phyloP scores from a whole-genome alignment of 345 rosid species.

The Hypericum androsaemum region DNA sequence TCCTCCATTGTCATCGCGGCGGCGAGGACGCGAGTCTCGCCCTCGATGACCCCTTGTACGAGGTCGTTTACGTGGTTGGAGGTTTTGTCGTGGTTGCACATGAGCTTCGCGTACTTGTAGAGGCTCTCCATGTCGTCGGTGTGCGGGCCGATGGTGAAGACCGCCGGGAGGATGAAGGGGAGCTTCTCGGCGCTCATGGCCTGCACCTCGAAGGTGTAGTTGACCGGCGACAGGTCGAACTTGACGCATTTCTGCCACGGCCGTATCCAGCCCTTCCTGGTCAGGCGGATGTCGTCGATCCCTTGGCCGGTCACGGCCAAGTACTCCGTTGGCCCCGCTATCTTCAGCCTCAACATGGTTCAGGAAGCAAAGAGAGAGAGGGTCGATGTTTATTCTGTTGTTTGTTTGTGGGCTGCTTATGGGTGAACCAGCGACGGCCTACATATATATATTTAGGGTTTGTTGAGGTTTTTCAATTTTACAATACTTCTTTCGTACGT shows the following conservation, averaged over 20 bases:
- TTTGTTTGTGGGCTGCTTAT: too few species aligned
- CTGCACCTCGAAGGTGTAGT: too few species aligned
- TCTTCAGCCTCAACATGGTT: too few species aligned
- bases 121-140: background rate
- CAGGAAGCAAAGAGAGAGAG: too few species aligned
- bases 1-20: conserved; percentile 20
- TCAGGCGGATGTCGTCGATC: conserved; percentile 7
- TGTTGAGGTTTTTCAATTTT: too few species aligned
- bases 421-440: too few species aligned
- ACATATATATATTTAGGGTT: too few species aligned
- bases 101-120: background rate
- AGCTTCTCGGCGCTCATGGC: conserved; percentile 15
- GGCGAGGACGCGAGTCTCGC: conserved; percentile 17
- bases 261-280: conserved; percentile 13
- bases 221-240: conserved; percentile 5
- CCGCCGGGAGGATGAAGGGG: conserved; percentile 12
- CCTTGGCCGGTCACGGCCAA: conserved; percentile 10
- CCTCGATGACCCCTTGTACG: conserved; percentile 15
- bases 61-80: conserved; percentile 8
- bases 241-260: conserved; percentile 5
- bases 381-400: too few species aligned
- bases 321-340: conserved; percentile 12
- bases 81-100: background rate
- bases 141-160: conserved; percentile 9
- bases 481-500: too few species aligned